Base-by-base conservation (phyloP, 257 asterid species). In the Leptodermis oblonga region DNA sequence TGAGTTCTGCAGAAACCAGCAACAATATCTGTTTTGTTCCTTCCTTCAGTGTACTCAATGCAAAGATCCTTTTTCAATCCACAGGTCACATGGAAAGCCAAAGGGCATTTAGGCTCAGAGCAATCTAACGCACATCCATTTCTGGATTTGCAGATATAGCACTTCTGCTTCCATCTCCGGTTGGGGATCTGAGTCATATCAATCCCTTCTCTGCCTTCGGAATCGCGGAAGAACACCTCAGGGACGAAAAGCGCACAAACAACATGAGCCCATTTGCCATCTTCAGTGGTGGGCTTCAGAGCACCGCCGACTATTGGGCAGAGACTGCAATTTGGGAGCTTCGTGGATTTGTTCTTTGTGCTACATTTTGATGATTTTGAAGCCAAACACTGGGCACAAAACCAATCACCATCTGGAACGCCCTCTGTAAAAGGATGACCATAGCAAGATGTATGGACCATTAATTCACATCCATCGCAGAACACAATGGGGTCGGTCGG, bases 361-460 rank as follows among this genome's bases (percentile, higher is more conserved):
- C 36, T 15, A 4, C 3, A 9, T 17, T 4, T 7, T 10, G 6
- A 33, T 1, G 77, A 51, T 68, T 81, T 42, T 18, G 83, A 74
- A 7, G 74, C 83, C 45, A 77, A 65, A 59, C 98, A 92, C 52
- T 56, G 79, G 39, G 84, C 86, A 42, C 98, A 92, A 52, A 84
- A 92, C 98, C 97, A 92, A 45, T 92, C 96, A 9, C 95, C 98
- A 7, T 90, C 92, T 0, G 97, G 97, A 2, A 92, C 75, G 14
- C 88, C 93, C 3, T 79, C 37, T 3, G 81, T 76, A 7, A 89
- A 80, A 43, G 98, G 98, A 49, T 81, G 62, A 4, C 98, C 98
- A 65, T 88, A 90, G 80, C 98, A 92, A 0, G 87, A 62, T 13
- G 97, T 59, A 74, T 92, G 98, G 37, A 82, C 97, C 97, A 90